Evolutionary conservation across 768 basidiomycete species (phyloP).

Genomic region (Tylopilus subfusipes): DNA sequence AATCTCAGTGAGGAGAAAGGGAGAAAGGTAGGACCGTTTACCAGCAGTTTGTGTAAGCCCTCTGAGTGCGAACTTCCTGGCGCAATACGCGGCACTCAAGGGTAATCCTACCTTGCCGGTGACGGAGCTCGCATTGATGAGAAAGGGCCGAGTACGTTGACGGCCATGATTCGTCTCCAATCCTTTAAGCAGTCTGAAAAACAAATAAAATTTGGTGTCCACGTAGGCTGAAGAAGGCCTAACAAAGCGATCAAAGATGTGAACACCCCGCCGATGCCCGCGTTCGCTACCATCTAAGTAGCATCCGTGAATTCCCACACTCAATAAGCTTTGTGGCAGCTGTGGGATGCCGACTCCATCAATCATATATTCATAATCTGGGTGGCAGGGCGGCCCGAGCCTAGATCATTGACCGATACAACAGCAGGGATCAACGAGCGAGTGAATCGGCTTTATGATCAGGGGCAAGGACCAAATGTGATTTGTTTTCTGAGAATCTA

Average conservation of each 20-base stretch:
- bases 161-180: conserved; percentile 6
- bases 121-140: conserved; percentile 40
- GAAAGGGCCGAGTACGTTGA: conserved; percentile 55
- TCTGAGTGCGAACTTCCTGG: conserved; percentile 40
- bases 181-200: neutral
- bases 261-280: neutral
- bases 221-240: neutral
- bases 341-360: neutral
- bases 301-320: no score
- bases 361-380: no score
- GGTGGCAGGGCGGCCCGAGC: no score
- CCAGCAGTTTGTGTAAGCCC: conserved; percentile 38
- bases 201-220: neutral
- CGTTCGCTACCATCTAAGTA: conserved; percentile 18
- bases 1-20: neutral
- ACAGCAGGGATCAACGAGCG: no score
- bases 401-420: no score
- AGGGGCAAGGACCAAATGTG: no score
- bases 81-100: conserved; percentile 21
- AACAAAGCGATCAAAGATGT: neutral
- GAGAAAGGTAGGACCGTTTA: conserved; percentile 4
- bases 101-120: neutral
- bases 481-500: no score
- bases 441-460: no score
- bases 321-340: neutral